Evolutionary conservation across 1,139 yeast genomes (phyloP), one percentile per base, ranked within the genome.

Genomic region (Scheffersomyces stambukii): DNA sequence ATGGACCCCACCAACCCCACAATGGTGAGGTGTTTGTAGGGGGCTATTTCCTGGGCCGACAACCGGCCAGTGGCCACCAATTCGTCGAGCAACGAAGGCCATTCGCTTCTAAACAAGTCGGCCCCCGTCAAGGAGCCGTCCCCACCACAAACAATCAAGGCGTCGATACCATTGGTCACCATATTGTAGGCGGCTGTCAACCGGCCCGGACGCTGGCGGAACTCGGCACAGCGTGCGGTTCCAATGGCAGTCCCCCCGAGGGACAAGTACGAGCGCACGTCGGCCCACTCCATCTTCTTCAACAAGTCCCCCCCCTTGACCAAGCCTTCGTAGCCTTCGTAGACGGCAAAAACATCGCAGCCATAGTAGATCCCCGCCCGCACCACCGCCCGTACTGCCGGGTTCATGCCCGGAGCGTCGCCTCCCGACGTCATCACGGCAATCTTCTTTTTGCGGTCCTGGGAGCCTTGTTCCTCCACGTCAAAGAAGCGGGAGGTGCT

Each of bases 341-440:
- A 81, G 37, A 91, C 78, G 13, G 93, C 97, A 52, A 71, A 91
- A n/a, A 93, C 89, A 44, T 85, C 93, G 59, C 97, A 91, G n/a
- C 88, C 93, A 38, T 77, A 72, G 60, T 69, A 75, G 40, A 91
- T 83, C 29, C 95, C 95, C 3, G 96, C 75, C 45, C 98, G 74
- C 6, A 91, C 95, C 35, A 91, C 94, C 2, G 96, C 93, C 43
- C 98, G 72, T 11, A 91, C 98, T 28, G 81, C 84, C 2, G 96
- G 89, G 55, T 89, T 88, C 98, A 91, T 91, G 42, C 98, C 98
- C 14, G 95, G 98, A 25, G 97, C 88, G 59, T 89, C 98, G 54
- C 98, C 98, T 45, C 98, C 98, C 2, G 96, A 85, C 2, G 98
- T 91, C 91, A 91, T 85, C 29, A 91, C 93, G 5, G 94, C 98